Conservation (phyloP, 257 asterid genomes). For the Solanum piurae region DNA sequence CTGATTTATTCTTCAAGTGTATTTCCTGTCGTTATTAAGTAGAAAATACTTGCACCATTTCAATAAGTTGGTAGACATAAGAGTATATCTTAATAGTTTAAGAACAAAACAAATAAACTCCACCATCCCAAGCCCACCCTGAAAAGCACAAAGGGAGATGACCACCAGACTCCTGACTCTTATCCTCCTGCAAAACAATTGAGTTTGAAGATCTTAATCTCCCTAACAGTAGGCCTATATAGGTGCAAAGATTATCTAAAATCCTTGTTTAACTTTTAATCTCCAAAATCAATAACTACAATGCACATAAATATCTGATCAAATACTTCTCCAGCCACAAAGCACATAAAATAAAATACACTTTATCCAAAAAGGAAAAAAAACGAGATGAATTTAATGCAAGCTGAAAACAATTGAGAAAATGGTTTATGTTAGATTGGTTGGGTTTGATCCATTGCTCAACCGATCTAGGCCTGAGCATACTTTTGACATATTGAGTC, state of each 20-base stretch:
- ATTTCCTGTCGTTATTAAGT: neutral
- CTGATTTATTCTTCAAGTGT: neutral
- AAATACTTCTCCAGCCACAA: neutral
- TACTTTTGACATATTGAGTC: neutral
- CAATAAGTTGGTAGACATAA: neutral
- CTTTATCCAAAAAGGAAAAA: neutral
- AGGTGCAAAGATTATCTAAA: neutral
- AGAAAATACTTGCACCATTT: neutral
- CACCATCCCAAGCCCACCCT: neutral
- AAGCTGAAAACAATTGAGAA: neutral
- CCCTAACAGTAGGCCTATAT: neutral
- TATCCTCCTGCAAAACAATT: neutral
- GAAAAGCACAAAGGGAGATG: neutral
- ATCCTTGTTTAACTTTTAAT: neutral
- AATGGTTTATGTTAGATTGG: neutral
- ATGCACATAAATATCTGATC: neutral
- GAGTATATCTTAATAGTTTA: neutral
- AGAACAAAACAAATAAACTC: neutral
- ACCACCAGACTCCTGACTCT: neutral
- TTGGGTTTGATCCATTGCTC: neutral
- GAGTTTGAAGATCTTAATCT: neutral
- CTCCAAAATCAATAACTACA: neutral
- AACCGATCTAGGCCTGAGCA: neutral
- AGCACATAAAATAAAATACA: neutral
- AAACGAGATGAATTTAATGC: neutral